Conservation (phyloP, 495 filamentous ascomycete genomes). For the Stereocaulon alpinum region DNA sequence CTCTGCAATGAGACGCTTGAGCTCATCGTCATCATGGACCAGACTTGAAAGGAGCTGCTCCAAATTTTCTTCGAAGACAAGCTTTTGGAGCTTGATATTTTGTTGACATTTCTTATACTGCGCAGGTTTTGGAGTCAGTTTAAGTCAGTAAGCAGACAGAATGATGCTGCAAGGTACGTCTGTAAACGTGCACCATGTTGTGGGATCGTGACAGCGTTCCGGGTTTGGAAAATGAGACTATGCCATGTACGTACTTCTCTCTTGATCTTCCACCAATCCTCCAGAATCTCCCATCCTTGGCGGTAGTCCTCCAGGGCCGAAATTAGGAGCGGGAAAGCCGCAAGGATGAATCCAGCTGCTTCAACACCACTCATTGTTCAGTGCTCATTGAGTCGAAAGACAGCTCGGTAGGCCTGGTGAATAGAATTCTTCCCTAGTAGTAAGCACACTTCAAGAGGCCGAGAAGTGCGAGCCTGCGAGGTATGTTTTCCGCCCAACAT, state of each 20-base stretch:
- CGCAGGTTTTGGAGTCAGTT: too few species aligned
- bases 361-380: slow-evolving; percentile 30
- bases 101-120: slow-evolving; percentile 22
- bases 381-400: too few species aligned
- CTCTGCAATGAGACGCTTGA: background rate
- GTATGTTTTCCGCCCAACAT: too few species aligned
- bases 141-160: too few species aligned
- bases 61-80: slow-evolving; percentile 22
- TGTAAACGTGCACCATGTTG: too few species aligned
- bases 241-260: background rate
- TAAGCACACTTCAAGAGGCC: background rate
- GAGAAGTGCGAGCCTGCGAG: too few species aligned
- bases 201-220: too few species aligned
- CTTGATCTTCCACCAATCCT: slow-evolving; percentile 22
- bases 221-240: too few species aligned
- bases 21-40: slow-evolving; percentile 22
- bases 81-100: slow-evolving; percentile 26
- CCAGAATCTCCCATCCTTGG: slow-evolving; percentile 19
- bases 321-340: slow-evolving; percentile 26
- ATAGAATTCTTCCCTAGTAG: background rate
- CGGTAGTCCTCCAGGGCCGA: slow-evolving; percentile 25
- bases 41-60: slow-evolving; percentile 25
- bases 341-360: slow-evolving; percentile 27
- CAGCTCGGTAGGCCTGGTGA: background rate
- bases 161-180: too few species aligned